A percentile compares a stretch with the other conserved stretches of the same genome.
These are phyloP conservation scores for Tulasnella sp. DNA, from an alignment of 768 basidiomycete species.

Conservation along the genomic window DNA sequence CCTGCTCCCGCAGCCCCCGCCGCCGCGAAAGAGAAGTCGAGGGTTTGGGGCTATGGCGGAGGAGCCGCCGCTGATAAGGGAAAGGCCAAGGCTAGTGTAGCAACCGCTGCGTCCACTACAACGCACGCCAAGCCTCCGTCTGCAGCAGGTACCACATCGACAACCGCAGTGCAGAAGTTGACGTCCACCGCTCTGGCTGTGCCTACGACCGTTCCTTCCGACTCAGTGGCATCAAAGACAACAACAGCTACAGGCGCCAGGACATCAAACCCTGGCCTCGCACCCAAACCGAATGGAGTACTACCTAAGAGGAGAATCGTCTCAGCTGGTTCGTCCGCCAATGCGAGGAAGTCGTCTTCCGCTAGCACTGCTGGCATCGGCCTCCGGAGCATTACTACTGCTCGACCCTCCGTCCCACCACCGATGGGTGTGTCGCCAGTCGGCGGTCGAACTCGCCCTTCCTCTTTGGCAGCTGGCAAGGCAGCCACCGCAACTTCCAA, in stretches of 20 bases:
- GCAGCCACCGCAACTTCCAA: background rate
- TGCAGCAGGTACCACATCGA: background rate
- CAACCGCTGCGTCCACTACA: background rate
- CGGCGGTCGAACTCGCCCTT: background rate
- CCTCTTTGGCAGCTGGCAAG: background rate
- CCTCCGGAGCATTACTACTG: background rate
- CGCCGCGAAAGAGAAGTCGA: background rate
- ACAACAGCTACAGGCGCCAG: background rate
- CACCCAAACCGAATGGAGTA: background rate
- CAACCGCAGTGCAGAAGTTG: background rate
- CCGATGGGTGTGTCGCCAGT: background rate
- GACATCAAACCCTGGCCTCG: background rate
- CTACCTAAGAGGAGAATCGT: background rate
- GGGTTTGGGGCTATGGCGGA: background rate
- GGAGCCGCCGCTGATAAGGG: background rate
- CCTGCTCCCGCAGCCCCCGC: slow-evolving; percentile 13
- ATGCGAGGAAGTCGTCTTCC: background rate
- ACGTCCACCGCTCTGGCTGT: background rate
- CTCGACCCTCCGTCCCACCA: background rate
- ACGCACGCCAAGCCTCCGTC: background rate
- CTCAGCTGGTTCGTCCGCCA: background rate
- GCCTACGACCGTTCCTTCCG: background rate
- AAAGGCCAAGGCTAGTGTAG: background rate
- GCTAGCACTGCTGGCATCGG: background rate
- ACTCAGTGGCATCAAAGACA: background rate